Base-by-base conservation (phyloP, 768 basidiomycete species). In the Termitomyces sp. region DNA sequence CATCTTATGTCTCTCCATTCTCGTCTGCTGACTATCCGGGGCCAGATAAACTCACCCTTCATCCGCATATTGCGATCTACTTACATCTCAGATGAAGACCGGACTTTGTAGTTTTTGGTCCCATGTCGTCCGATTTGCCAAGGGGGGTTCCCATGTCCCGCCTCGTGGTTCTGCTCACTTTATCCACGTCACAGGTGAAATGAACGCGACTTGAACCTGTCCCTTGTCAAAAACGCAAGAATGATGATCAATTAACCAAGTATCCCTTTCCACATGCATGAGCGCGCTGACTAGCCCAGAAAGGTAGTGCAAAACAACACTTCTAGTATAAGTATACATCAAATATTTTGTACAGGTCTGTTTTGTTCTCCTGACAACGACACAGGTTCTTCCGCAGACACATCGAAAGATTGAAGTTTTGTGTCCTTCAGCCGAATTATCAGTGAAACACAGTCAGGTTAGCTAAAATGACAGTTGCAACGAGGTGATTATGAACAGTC, bases 1-100 rank as follows among this genome's bases (percentile, higher is more conserved):
- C 9, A 29, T 29, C 29, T 29, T 29, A 3, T 27, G 12, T 29
- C 22, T 35, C 32, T n/a, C n/a, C n/a, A 44, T 18, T 45, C 27
- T 45, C 25, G 7, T 29, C 29, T 9, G 29, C 29, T 31, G 2
- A n/a, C 18, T 9, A 9, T 44, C 29, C 43, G 27, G n/a, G n/a
- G 27, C 42, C 7, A 44, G 43, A 29, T n/a, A 48, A 35, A 36
- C 53, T 54, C 27, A 49, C 32, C 32, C 32, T 49, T 41, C 32
- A 29, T 54, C 46, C 49, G 42, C 46, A 11, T 49, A 25, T 25
- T 22, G 40, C 22, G 47, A 49, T 49, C 46, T 54, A 31, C 53
- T 18, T 22, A n/a, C n/a, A n/a, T 20, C 22, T 20, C 25, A 20
- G 23, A 53, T 46, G 44, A 45, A 36, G 33, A 20, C 27, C 16